A percentile compares a stretch with the other conserved stretches of the same genome.
phyloP scores from a whole-genome alignment of 768 basidiomycete genomes.

The Amanita exitialis region DNA sequence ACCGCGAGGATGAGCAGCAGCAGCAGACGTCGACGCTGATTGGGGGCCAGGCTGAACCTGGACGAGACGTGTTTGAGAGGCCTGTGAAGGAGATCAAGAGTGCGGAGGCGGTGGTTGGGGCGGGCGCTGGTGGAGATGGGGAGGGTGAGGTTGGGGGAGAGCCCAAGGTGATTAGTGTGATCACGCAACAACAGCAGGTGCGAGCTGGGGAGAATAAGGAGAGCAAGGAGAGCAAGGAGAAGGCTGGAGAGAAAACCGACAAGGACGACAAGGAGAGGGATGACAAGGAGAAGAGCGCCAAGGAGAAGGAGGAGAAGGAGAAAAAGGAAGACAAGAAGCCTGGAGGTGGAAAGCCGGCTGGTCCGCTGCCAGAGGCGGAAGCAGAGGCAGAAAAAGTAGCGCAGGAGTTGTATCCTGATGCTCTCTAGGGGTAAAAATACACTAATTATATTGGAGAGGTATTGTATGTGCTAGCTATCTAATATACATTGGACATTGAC shows the following conservation, averaged over 20 bases:
- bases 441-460: background rate
- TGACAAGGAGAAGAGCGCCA: conserved; percentile 1
- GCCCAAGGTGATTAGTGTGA: conserved; percentile 26
- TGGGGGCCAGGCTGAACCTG: conserved; percentile 57
- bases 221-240: conserved; percentile 8
- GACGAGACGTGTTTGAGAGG: conserved; percentile 57
- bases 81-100: conserved; percentile 41
- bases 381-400: conserved; percentile 42
- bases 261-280: background rate
- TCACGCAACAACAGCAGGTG: background rate
- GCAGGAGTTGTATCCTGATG: conserved; percentile 42
- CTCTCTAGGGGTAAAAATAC: conserved; percentile 9
- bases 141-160: conserved; percentile 9
- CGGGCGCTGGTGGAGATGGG: conserved; percentile 5
- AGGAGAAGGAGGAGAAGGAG: background rate
- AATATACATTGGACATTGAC: background rate
- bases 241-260: conserved; percentile 1
- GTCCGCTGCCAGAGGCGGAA: conserved; percentile 39
- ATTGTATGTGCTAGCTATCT: conserved; percentile 1
- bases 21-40: conserved; percentile 25
- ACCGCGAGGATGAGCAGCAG: conserved; percentile 11
- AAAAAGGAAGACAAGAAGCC: background rate
- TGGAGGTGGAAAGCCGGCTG: conserved; percentile 17
- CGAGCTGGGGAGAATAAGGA: background rate
- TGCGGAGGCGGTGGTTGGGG: conserved; percentile 10